phyloP scores from a whole-genome alignment of 2,329 filamentous ascomycete genomes.

The Cordyceps cateniannulata region DNA sequence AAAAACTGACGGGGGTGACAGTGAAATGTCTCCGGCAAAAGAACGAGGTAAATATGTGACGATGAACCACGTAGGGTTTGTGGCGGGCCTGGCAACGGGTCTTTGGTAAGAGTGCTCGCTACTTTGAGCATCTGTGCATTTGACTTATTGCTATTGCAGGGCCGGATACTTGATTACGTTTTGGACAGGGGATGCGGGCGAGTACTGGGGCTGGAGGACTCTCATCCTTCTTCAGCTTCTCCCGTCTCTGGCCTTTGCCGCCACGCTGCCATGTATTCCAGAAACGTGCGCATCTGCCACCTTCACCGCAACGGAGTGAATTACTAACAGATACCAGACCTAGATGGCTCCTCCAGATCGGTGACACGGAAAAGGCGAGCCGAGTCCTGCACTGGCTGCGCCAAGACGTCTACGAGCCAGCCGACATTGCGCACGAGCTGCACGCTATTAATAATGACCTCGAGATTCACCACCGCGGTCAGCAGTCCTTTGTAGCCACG shows the following conservation, averaged over 20 bases:
- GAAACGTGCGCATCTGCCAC: constrained; percentile 39
- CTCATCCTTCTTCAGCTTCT: constrained; percentile 46
- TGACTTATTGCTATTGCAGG: constrained; percentile 29
- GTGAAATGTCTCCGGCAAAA: constrained; percentile 47
- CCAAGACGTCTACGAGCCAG: constrained; percentile 31
- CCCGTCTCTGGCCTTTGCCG: constrained; percentile 42
- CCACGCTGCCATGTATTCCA: constrained; percentile 44
- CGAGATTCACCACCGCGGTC: constrained; percentile 28
- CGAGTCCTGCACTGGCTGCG: constrained; percentile 42
- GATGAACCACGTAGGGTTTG: constrained; percentile 53
- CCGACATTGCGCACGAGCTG: constrained; percentile 36
- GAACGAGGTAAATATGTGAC: constrained; percentile 51
- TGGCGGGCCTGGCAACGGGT: constrained; percentile 45
- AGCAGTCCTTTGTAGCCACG: constrained; percentile 16
- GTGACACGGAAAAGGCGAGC: constrained; percentile 35
- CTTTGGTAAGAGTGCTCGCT: constrained; percentile 40
- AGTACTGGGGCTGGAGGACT: constrained; percentile 45
- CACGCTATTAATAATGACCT: constrained; percentile 40
- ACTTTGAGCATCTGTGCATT: neutral
- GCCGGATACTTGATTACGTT: constrained; percentile 50
- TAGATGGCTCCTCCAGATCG: constrained; percentile 51
- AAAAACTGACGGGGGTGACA: constrained; percentile 18
- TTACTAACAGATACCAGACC: constrained; percentile 26
- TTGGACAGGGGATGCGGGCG: constrained; percentile 39
- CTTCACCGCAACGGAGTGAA: neutral